Evolutionary conservation across 768 basidiomycete species (phyloP).

Genomic region (Kwoniella europaea): DNA sequence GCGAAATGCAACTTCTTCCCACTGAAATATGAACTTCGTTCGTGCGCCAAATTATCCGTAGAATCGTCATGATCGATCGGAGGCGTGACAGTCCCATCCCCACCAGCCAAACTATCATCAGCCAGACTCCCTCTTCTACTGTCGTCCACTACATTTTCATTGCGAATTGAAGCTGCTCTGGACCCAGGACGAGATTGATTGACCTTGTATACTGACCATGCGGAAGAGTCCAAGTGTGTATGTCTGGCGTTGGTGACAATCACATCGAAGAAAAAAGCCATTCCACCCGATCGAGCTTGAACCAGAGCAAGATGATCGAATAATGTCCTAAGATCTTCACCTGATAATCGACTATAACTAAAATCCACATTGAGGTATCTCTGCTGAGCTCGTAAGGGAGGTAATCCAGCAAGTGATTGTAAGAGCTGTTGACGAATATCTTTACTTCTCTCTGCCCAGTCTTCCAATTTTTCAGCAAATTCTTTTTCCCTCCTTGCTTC

Average conservation of each 20-base stretch:
- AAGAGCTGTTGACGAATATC: slow-evolving; percentile 39
- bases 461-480: slow-evolving; percentile 22
- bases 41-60: slow-evolving; percentile 16
- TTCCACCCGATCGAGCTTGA: slow-evolving; percentile 49
- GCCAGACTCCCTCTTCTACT: slow-evolving; percentile 14
- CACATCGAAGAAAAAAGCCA: slow-evolving; percentile 56
- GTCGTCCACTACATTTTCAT: slow-evolving; percentile 12
- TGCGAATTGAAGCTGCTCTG: slow-evolving; percentile 42
- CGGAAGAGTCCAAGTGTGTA: slow-evolving; percentile 52
- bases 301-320: slow-evolving; percentile 42
- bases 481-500: slow-evolving; percentile 15
- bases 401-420: slow-evolving; percentile 41
- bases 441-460: slow-evolving; percentile 44
- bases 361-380: slow-evolving; percentile 51
- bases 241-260: slow-evolving; percentile 48
- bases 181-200: slow-evolving; percentile 34
- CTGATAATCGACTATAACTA: slow-evolving; percentile 46
- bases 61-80: slow-evolving; percentile 24
- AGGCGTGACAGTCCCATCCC: slow-evolving; percentile 18
- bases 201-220: slow-evolving; percentile 40
- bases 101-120: neutral
- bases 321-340: slow-evolving; percentile 45
- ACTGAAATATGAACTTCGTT: slow-evolving; percentile 17
- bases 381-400: slow-evolving; percentile 47
- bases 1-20: slow-evolving; percentile 28